Percentiles rank a stretch among this genome's conserved stretches.
These are phyloP conservation scores for Cymbomonas tetramitiformis DNA, from an alignment of 139 green algal genomes.

Conservation along the genomic window DNA sequence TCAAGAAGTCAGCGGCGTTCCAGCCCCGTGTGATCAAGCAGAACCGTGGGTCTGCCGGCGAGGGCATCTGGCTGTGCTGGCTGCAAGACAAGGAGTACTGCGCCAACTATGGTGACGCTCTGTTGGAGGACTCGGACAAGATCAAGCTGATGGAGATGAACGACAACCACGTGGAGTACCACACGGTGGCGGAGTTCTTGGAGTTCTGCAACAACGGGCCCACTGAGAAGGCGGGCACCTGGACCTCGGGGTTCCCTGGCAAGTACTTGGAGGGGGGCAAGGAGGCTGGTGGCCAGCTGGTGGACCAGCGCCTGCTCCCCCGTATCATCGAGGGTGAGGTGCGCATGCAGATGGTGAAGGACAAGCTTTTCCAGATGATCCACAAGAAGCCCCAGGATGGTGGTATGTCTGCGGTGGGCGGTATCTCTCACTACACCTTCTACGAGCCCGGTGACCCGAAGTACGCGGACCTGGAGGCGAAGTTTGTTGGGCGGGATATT, in stretches of 20 bases:
- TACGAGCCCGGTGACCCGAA: not conserved
- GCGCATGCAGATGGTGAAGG: constrained; percentile 28
- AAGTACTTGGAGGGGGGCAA: constrained; percentile 21
- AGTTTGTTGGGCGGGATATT: constrained; percentile 1
- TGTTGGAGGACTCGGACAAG: not conserved
- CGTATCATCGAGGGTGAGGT: constrained; percentile 30
- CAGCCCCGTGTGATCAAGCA: constrained; percentile 27
- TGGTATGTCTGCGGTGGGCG: not conserved
- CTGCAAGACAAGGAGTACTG: not conserved
- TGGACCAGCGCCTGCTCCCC: constrained; percentile 32
- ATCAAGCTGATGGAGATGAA: constrained; percentile 14
- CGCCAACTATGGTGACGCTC: not conserved
- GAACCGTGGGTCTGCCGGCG: constrained; percentile 24
- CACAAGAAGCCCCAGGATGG: constrained; percentile 34
- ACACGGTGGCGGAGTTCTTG: constrained; percentile 19
- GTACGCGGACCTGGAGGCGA: not conserved
- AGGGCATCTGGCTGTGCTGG: constrained; percentile 29
- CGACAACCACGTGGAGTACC: constrained; percentile 18
- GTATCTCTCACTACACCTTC: constrained; percentile 1
- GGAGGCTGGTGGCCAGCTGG: too few relatives aligned
- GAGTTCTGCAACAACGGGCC: constrained; percentile 17
- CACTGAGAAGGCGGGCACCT: not conserved
- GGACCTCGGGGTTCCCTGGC: not conserved
- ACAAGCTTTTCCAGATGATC: constrained; percentile 27
- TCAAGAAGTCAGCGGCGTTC: constrained; percentile 16